A percentile compares a stretch with the other conserved stretches of the same genome.
phyloP scores from a whole-genome alignment of 805 yeast species.

The Starmerella apis region DNA sequence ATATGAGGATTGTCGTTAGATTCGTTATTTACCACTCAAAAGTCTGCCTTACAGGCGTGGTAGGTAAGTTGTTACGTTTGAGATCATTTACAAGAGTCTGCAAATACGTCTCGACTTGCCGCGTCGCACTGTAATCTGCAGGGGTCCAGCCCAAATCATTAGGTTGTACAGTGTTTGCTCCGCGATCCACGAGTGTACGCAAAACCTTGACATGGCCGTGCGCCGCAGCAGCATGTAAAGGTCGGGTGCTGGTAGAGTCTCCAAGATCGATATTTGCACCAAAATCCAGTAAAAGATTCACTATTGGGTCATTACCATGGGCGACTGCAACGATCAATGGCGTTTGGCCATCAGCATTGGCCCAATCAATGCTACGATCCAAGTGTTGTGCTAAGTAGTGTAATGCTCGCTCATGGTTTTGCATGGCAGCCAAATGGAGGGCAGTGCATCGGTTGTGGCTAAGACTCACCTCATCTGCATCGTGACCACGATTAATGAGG shows the following conservation, averaged over 20 bases:
- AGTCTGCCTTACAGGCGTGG: slow-evolving; percentile 17
- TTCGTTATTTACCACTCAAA: slow-evolving; percentile 14
- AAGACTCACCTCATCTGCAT: slow-evolving; percentile 39
- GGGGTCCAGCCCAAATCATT: slow-evolving; percentile 61
- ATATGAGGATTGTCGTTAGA: too few relatives aligned
- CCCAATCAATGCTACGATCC: slow-evolving; percentile 47
- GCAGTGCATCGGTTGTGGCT: slow-evolving; percentile 53
- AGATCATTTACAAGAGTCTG: slow-evolving; percentile 25
- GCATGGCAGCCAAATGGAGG: slow-evolving; percentile 56
- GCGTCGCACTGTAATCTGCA: slow-evolving; percentile 47
- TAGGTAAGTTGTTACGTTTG: slow-evolving; percentile 16
- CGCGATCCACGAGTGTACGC: slow-evolving; percentile 41
- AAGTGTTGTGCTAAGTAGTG: slow-evolving; percentile 61
- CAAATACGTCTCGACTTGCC: slow-evolving; percentile 40
- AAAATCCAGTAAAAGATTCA: slow-evolving; percentile 53
- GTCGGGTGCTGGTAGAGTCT: slow-evolving; percentile 69
- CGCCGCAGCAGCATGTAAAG: slow-evolving; percentile 73
- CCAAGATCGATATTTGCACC: slow-evolving; percentile 68
- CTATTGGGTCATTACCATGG: slow-evolving; percentile 51
- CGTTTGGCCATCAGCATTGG: slow-evolving; percentile 39
- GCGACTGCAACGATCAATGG: slow-evolving; percentile 56
- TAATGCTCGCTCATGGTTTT: slow-evolving; percentile 62
- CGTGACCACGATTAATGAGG: slow-evolving; percentile 49
- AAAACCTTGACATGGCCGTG: slow-evolving; percentile 52
- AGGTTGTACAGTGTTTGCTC: slow-evolving; percentile 39